These are phyloP conservation scores for Apiotrichum brassicae DNA, from an alignment of 1,284 basidiomycete species.

Conservation along the genomic window DNA sequence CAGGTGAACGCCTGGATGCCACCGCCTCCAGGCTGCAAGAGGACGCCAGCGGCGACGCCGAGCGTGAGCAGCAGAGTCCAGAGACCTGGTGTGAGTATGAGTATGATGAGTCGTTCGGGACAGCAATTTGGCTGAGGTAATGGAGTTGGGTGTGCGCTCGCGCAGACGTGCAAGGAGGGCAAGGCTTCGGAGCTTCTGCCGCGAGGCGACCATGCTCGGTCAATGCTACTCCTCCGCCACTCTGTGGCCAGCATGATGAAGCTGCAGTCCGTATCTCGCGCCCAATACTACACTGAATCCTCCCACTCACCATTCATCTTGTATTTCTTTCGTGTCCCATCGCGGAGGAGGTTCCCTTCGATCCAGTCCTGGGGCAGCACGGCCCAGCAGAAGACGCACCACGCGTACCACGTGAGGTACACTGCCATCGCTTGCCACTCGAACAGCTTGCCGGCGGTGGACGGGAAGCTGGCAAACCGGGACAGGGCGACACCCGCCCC, in stretches of 20 bases:
- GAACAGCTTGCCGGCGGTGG: conserved; percentile 55
- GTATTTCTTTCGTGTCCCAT: conserved; percentile 73
- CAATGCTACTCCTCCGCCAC: too few relatives aligned
- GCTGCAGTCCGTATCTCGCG: not conserved
- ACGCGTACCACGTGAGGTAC: conserved; percentile 87
- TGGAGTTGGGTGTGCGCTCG: too few relatives aligned
- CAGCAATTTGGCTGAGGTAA: too few relatives aligned
- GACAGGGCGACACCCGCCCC: conserved; percentile 9
- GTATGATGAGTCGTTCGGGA: too few relatives aligned
- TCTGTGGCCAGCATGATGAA: not conserved
- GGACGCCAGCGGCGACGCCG: conserved; percentile 61
- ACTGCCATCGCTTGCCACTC: conserved; percentile 68
- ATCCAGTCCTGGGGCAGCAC: conserved; percentile 82
- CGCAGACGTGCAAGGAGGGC: too few relatives aligned
- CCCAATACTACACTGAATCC: not conserved
- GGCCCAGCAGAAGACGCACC: conserved; percentile 73
- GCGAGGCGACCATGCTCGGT: too few relatives aligned
- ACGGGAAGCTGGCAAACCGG: conserved; percentile 25
- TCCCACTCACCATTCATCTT: conserved; percentile 81
- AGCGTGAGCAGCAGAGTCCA: conserved; percentile 74
- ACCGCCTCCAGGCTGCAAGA: conserved; percentile 59
- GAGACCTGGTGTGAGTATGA: conserved; percentile 57
- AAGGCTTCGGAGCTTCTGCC: not conserved
- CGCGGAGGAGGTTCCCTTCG: conserved; percentile 69
- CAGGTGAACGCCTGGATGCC: conserved; percentile 70